Percentiles rank a stretch among this genome's conserved stretches.
Conservation (phyloP, 2,329 filamentous ascomycete species). For the Pseudocercospora fuligena region DNA sequence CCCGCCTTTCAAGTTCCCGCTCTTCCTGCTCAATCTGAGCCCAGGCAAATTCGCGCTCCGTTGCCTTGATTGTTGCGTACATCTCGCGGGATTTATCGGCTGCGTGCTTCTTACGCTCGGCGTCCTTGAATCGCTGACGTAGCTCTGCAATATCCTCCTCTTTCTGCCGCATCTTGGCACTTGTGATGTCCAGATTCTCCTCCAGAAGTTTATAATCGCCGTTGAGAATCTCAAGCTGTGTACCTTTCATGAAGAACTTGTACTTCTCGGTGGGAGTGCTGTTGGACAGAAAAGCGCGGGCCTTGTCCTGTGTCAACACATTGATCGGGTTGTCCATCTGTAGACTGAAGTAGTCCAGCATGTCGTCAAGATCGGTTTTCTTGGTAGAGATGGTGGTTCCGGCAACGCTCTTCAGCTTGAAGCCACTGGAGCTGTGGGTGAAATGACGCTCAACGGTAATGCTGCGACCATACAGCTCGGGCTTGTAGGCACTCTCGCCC, state of each 20-base stretch:
- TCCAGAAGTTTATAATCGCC: conserved; percentile 86
- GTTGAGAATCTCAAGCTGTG: conserved; percentile 89
- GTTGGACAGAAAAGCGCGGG: conserved; percentile 86
- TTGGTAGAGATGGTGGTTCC: conserved; percentile 78
- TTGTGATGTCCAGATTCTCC: conserved; percentile 75
- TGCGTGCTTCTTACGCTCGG: conserved; percentile 67
- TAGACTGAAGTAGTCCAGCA: conserved; percentile 88
- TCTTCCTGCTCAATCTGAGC: conserved; percentile 82
- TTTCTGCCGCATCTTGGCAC: conserved; percentile 65
- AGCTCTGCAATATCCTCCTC: conserved; percentile 67
- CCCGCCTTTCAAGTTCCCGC: conserved; percentile 37
- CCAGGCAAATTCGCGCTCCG: conserved; percentile 79
- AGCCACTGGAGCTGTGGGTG: conserved; percentile 72
- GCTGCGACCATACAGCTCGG: conserved; percentile 77
- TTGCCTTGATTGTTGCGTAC: conserved; percentile 56
- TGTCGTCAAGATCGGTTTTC: conserved; percentile 85
- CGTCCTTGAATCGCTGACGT: conserved; percentile 63
- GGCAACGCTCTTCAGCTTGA: conserved; percentile 79
- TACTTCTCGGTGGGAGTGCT: conserved; percentile 87
- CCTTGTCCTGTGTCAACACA: conserved; percentile 92
- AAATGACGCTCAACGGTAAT: conserved; percentile 95
- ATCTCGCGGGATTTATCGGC: conserved; percentile 71
- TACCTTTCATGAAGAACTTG: conserved; percentile 93
- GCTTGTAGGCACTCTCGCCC: conserved; percentile 81
- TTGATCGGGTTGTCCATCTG: conserved; percentile 98